phyloP scores from a whole-genome alignment of 257 asterid genomes.

The Jacaranda mimosifolia region DNA sequence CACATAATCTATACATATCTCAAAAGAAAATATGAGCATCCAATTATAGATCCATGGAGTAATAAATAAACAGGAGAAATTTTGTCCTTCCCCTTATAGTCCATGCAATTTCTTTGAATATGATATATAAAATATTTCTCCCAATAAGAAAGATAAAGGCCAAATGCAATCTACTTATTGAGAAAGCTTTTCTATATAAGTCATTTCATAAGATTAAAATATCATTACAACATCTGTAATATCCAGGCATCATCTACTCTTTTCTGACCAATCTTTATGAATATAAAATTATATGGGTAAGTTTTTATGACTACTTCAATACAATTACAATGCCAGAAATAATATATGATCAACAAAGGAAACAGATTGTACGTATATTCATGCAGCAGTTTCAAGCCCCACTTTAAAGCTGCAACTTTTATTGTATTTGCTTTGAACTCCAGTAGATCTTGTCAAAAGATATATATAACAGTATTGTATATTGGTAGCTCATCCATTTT shows the following conservation, averaged over 20 bases:
- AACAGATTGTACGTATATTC: neutral
- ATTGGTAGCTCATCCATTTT: neutral
- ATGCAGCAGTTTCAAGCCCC: slow-evolving; percentile 1
- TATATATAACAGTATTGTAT: neutral
- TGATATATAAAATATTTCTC: too few relatives aligned
- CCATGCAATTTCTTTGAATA: too few relatives aligned
- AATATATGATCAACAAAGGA: neutral
- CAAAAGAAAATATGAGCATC: too few relatives aligned
- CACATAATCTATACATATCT: too few relatives aligned
- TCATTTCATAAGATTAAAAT: neutral
- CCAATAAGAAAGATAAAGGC: too few relatives aligned
- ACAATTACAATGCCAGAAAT: neutral
- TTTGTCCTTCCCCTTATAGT: too few relatives aligned
- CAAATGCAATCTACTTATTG: too few relatives aligned
- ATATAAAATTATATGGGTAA: neutral
- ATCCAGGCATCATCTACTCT: neutral
- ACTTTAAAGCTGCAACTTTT: neutral
- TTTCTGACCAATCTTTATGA: neutral
- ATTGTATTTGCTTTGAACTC: neutral
- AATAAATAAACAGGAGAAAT: too few relatives aligned
- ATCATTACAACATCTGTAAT: neutral
- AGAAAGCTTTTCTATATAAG: neutral
- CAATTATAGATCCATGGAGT: too few relatives aligned
- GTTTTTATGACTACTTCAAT: neutral
- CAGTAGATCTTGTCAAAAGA: neutral